Evolutionary conservation across 805 yeast species (phyloP).

Genomic region (Metschnikowia chrysomelidarum): DNA sequence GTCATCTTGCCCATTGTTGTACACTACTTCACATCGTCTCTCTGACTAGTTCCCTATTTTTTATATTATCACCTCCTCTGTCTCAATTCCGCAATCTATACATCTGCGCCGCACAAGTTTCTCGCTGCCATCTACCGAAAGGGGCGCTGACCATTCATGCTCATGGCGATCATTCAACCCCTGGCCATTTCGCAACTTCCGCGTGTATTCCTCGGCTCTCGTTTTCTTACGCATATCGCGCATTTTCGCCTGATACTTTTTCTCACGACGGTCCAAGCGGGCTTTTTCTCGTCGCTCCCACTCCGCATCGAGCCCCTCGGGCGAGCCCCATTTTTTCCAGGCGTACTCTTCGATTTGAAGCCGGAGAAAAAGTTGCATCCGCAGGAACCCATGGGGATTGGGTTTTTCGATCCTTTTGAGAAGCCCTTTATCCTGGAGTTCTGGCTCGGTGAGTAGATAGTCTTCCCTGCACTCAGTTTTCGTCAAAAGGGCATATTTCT

Average conservation of each 20-base stretch:
- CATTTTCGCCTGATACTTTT: constrained; percentile 72
- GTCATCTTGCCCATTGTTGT: too few species aligned
- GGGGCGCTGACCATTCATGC: constrained; percentile 71
- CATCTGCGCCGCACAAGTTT: constrained; percentile 58
- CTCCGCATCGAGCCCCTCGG: constrained; percentile 86
- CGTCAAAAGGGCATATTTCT: constrained; percentile 85
- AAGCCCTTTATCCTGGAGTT: constrained; percentile 65
- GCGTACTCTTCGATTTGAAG: constrained; percentile 94
- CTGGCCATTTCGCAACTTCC: constrained; percentile 60
- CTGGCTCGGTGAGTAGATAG: constrained; percentile 91
- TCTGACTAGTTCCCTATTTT: too few species aligned
- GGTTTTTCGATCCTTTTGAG: constrained; percentile 83
- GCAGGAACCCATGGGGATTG: constrained; percentile 89
- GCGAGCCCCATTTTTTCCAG: constrained; percentile 91
- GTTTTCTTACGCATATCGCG: constrained; percentile 88
- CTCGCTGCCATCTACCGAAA: constrained; percentile 39
- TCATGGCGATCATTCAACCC: constrained; percentile 58
- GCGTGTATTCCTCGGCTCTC: constrained; percentile 85
- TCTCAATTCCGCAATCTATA: constrained; percentile 76
- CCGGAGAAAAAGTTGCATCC: constrained; percentile 90
- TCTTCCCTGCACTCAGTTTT: constrained; percentile 95
- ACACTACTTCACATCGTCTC: too few species aligned
- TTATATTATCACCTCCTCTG: constrained; percentile 66
- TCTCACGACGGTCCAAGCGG: constrained; percentile 71
- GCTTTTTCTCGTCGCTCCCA: constrained; percentile 80